These are phyloP conservation scores for Platanthera guangdongensis DNA, from an alignment of 106 monocot species.

Conservation along the genomic window DNA sequence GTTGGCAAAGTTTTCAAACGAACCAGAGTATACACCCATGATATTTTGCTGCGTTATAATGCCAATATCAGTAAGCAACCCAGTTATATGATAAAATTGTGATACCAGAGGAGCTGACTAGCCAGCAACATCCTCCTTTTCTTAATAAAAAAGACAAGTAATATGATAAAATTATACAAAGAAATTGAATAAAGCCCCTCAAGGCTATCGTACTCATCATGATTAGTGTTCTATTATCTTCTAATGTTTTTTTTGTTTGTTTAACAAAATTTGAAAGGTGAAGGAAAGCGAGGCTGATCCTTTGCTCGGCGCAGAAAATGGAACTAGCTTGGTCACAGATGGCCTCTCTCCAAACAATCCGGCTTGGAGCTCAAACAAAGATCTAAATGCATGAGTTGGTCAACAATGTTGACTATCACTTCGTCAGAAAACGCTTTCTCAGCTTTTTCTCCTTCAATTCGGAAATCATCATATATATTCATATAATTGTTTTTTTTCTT, in stretches of 20 bases:
- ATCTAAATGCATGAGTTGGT: constrained; percentile 31
- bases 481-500: not conserved
- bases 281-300: constrained; percentile 39
- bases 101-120: too few relatives aligned
- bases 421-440: not conserved
- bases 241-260: not conserved
- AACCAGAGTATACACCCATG: too few relatives aligned
- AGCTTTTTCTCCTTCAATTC: not conserved
- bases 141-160: too few relatives aligned
- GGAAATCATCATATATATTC: not conserved
- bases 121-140: too few relatives aligned
- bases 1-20: too few relatives aligned
- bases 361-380: constrained; percentile 41
- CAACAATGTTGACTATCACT: too few relatives aligned
- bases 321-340: constrained; percentile 15
- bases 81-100: too few relatives aligned
- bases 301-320: constrained; percentile 30
- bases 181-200: too few relatives aligned
- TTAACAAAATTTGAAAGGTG: constrained; percentile 3
- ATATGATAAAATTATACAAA: too few relatives aligned
- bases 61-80: too few relatives aligned
- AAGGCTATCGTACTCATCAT: not conserved
- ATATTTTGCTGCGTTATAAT: too few relatives aligned
- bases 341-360: constrained; percentile 7
- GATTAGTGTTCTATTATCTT: not conserved